These are phyloP conservation scores for Senecio squalidus DNA, from an alignment of 140 eudicot genomes.

Conservation along the genomic window DNA sequence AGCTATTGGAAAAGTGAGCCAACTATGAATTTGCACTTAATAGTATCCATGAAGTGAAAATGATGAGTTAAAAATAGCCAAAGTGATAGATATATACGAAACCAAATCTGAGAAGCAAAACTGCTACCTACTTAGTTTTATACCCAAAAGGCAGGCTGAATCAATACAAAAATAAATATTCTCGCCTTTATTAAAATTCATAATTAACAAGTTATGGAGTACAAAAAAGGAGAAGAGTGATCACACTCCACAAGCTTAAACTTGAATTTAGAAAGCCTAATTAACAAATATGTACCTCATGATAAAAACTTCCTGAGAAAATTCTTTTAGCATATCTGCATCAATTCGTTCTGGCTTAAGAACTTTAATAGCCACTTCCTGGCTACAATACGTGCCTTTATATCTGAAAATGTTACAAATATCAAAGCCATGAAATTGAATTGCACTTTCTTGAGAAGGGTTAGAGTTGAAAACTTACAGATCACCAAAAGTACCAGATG, in stretches of 20 bases:
- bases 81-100: no score
- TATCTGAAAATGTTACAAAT: conserved; percentile 37
- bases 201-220: neutral
- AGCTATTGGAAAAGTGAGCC: no score
- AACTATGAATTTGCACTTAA: no score
- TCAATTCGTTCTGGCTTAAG: conserved; percentile 71
- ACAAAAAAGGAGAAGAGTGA: neutral
- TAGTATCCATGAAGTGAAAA: no score
- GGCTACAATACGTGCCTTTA: conserved; percentile 83
- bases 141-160: neutral
- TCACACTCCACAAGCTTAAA: neutral
- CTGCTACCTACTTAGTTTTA: neutral
- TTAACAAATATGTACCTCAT: conserved; percentile 49
- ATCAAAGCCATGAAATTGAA: conserved; percentile 4
- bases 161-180: neutral
- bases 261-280: conserved; percentile 5
- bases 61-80: no score
- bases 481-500: conserved; percentile 84
- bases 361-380: conserved; percentile 82
- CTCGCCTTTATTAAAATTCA: neutral
- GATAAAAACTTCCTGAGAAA: conserved; percentile 75
- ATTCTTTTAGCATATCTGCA: conserved; percentile 67
- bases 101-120: no score
- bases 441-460: neutral
- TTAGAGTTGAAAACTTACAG: conserved; percentile 42